Evolutionary conservation across 2,329 filamentous ascomycete species (phyloP).

Genomic region (Pyrenophora tritici-repentis): DNA sequence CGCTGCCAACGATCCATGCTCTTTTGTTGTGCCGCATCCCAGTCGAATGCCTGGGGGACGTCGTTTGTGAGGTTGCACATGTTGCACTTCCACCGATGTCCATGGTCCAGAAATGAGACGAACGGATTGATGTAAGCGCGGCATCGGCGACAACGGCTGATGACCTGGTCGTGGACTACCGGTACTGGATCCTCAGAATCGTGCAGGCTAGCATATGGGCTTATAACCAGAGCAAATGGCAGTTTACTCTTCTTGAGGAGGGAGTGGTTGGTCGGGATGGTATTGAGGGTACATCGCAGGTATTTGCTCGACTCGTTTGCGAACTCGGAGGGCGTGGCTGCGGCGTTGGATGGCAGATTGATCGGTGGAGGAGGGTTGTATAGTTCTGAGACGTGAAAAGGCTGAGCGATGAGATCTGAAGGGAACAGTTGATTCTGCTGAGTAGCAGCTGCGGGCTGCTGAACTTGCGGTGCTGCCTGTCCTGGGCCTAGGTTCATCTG

Average conservation of each 20-base stretch:
- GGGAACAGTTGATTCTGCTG: slow-evolving; percentile 81
- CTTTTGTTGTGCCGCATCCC: slow-evolving; percentile 92
- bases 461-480: slow-evolving; percentile 37
- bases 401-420: slow-evolving; percentile 87
- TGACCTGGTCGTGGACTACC: slow-evolving; percentile 94
- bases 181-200: slow-evolving; percentile 91
- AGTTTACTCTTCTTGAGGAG: slow-evolving; percentile 93
- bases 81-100: slow-evolving; percentile 98
- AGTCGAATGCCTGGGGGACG: slow-evolving; percentile 98
- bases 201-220: slow-evolving; percentile 91
- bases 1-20: slow-evolving; percentile 90
- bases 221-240: slow-evolving; percentile 92
- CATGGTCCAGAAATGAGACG: slow-evolving; percentile 91
- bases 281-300: slow-evolving; percentile 92
- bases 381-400: slow-evolving; percentile 91
- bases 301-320: slow-evolving; percentile 94
- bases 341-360: slow-evolving; percentile 88
- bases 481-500: slow-evolving; percentile 69
- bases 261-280: slow-evolving; percentile 87
- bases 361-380: slow-evolving; percentile 91
- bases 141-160: slow-evolving; percentile 93
- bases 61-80: slow-evolving; percentile 99
- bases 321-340: slow-evolving; percentile 86
- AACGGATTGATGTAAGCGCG: slow-evolving; percentile 95
- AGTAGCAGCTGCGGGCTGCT: slow-evolving; percentile 38